Percentiles rank a stretch among this genome's conserved stretches.
Conservation (phyloP, 495 filamentous ascomycete genomes). For the Haplographium delicatum region DNA sequence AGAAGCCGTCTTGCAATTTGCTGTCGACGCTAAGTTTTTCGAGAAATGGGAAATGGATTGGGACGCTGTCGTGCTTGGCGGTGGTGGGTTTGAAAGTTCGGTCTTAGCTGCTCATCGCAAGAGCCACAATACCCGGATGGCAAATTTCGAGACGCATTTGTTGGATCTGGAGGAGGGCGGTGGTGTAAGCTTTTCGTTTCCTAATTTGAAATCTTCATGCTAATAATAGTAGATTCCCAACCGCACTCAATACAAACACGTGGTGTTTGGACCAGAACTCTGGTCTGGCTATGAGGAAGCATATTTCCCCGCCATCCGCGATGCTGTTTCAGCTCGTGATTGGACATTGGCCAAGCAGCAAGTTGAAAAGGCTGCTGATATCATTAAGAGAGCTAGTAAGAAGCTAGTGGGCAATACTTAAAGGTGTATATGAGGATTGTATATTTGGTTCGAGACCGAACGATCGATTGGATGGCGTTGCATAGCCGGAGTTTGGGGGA, state of each 20-base stretch:
- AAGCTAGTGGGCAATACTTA: constrained; percentile 35
- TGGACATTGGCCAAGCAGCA: constrained; percentile 65
- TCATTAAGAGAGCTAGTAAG: constrained; percentile 60
- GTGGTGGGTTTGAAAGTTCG: constrained; percentile 60
- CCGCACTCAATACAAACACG: constrained; percentile 91
- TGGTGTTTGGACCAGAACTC: constrained; percentile 76
- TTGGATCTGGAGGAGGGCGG: constrained; percentile 65
- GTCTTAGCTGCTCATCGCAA: constrained; percentile 56
- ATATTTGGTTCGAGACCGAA: constrained; percentile 3
- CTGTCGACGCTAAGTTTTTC: constrained; percentile 56
- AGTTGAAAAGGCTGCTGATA: constrained; percentile 65
- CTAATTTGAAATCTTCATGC: not conserved
- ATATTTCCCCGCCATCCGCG: constrained; percentile 80
- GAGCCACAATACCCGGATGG: constrained; percentile 67
- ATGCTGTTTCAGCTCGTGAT: constrained; percentile 67
- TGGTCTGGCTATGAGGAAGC: constrained; percentile 73
- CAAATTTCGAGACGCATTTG: constrained; percentile 74
- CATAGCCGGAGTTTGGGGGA: constrained; percentile 5
- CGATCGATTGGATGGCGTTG: constrained; percentile 2
- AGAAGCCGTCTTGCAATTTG: constrained; percentile 56
- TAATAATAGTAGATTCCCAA: constrained; percentile 61
- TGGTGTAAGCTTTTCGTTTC: constrained; percentile 53
- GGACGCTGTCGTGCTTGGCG: constrained; percentile 60
- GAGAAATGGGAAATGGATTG: constrained; percentile 65
- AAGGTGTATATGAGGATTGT: not conserved